Conservation (phyloP, 2,329 filamentous ascomycete species). For the Diaporthe australafricana region DNA sequence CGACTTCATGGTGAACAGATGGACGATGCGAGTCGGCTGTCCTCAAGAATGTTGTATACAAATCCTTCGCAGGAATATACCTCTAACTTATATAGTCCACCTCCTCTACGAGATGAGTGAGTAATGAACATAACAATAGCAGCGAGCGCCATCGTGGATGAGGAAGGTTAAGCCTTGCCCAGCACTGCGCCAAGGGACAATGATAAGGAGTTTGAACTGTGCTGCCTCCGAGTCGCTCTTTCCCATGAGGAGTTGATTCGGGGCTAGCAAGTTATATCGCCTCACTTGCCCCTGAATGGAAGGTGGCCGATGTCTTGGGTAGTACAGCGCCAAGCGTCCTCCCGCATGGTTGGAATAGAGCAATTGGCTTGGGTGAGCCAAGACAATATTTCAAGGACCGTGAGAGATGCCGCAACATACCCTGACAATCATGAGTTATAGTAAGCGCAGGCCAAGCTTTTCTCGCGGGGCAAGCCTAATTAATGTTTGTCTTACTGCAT, state of each 20-base stretch:
- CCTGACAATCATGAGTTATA: constrained; percentile 17
- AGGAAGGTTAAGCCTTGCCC: constrained; percentile 27
- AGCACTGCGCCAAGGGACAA: constrained; percentile 5
- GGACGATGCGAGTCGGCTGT: not conserved
- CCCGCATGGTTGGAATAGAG: not conserved
- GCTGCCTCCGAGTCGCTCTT: not conserved
- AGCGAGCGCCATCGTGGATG: constrained; percentile 13
- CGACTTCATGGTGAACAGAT: constrained; percentile 4
- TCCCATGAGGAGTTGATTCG: not conserved
- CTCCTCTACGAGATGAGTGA: constrained; percentile 9
- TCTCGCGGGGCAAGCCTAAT: not conserved
- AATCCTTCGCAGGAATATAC: no score
- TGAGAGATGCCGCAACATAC: constrained; percentile 8
- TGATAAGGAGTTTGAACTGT: constrained; percentile 8
- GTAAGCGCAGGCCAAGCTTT: constrained; percentile 8
- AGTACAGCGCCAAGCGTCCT: not conserved
- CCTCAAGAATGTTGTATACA: no score
- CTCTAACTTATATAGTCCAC: not conserved
- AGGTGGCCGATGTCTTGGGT: constrained; percentile 19
- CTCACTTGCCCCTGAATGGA: constrained; percentile 3
- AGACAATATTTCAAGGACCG: not conserved
- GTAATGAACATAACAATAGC: not conserved
- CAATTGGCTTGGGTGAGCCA: constrained; percentile 9
- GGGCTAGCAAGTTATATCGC: constrained; percentile 1
- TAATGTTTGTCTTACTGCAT: not conserved